Evolutionary conservation across 2,329 filamentous ascomycete genomes (phyloP), one percentile per base, ranked within the genome.

Genomic region (Cladosporium velox): DNA sequence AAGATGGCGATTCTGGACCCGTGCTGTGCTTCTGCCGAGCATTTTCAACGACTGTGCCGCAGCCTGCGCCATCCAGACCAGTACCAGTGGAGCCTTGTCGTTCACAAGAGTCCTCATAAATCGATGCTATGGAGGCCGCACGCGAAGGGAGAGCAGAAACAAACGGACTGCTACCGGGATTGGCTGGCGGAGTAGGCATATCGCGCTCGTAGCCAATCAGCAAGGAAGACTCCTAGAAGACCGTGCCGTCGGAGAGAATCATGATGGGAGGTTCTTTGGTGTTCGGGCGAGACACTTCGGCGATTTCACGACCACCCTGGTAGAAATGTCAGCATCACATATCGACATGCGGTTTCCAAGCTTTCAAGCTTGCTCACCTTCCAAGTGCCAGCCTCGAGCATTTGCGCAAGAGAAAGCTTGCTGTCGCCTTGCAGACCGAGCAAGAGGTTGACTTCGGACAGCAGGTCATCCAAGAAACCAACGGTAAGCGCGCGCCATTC

Each of bases 181-280:
- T 54, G 18, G 15, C 26, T 2, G 61, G 26, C 11, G 55, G 52
- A 44, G 21, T 59, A 18, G 68, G 70, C 47, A 67, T 69, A 65
- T 72, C 70, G 66, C 65, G 52, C 47, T 69, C 69, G 69, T 72
- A 75, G 59, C 71, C 72, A 64, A 66, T 61, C 57, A 71, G 66
- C 70, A 75, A 60, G 51, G 66, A 72, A 67, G 66, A 66, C 68
- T 73, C 70, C 74, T 88, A 97, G 77, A 99, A 98, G 70, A 99
- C 92, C 28, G 95, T 98, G 68, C 95, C 95, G 77, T 99, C 95
- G 70, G 92, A 97, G 71, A 96, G 86, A 73, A 98, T 97, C 81
- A 97, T 89, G 75, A 99, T 98, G 4, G 95, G 95, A 35, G 94
- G 92, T 77, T 96, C 92, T 81, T 95, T 97, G 62, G 95, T 98